Conservation (phyloP, 345 rosid genomes). For the rapeseed (Brassica napus) region Da-Ae NC_063449.1:25707001-25707500, state of each 20-base stretch:
- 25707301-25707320: background rate
- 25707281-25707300: background rate
- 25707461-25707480: no score
- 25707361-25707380: no score
- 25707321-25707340: background rate
- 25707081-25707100: no score
- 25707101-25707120: no score
- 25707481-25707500: no score
- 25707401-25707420: no score
- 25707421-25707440: no score
- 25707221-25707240: background rate
- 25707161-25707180: background rate
- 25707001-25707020: slow-evolving; percentile 29
- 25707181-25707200: no score
- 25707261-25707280: background rate
- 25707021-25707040: background rate
- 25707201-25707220: background rate
- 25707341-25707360: background rate
- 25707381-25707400: no score
- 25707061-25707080: background rate
- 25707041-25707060: background rate
- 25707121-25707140: no score
- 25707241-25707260: background rate
- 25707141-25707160: no score
- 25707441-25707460: no score